Conservation (phyloP, 225 moss, liverwort and hornwort genomes). For the Bryum argenteum region DNA sequence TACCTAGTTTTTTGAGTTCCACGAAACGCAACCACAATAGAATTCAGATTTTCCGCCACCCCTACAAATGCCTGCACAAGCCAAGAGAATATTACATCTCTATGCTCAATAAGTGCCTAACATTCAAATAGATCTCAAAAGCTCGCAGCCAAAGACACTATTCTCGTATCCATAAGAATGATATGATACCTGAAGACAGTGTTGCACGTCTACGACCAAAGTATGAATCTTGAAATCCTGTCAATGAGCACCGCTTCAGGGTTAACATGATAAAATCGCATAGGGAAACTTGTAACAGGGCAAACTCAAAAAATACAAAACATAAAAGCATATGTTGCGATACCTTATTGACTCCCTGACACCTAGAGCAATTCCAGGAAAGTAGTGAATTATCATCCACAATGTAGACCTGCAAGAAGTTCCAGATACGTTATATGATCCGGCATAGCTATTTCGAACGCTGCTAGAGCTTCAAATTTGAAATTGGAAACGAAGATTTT, state of each 20-base stretch:
- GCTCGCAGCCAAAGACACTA: too few species aligned
- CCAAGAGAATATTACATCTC: slow-evolving; percentile 9
- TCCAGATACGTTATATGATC: slow-evolving; percentile 8
- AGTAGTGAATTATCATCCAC: slow-evolving; percentile 64
- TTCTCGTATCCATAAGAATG: too few species aligned
- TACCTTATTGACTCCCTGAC: slow-evolving; percentile 81
- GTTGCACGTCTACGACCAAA: slow-evolving; percentile 77
- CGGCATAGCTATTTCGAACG: slow-evolving; percentile 5
- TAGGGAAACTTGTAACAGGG: too few species aligned
- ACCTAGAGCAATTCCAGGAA: slow-evolving; percentile 89
- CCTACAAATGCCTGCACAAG: slow-evolving; percentile 81
- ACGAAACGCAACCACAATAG: slow-evolving; percentile 88
- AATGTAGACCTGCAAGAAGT: slow-evolving; percentile 62
- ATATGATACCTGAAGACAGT: slow-evolving; percentile 75
- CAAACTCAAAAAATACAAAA: too few species aligned
- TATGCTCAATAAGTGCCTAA: slow-evolving; percentile 16
- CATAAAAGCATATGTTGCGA: slow-evolving; percentile 5
- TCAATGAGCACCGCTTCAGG: slow-evolving; percentile 20
- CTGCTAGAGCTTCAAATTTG: background rate
- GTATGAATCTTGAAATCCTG: slow-evolving; percentile 84
- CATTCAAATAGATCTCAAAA: background rate
- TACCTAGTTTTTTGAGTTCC: slow-evolving; percentile 89
- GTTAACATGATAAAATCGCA: too few species aligned
- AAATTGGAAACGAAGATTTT: slow-evolving; percentile 8
- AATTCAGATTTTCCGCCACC: slow-evolving; percentile 77